Base-by-base conservation (phyloP, 1,284 basidiomycete species). In the Erythrobasidium hasegawianum region DNA sequence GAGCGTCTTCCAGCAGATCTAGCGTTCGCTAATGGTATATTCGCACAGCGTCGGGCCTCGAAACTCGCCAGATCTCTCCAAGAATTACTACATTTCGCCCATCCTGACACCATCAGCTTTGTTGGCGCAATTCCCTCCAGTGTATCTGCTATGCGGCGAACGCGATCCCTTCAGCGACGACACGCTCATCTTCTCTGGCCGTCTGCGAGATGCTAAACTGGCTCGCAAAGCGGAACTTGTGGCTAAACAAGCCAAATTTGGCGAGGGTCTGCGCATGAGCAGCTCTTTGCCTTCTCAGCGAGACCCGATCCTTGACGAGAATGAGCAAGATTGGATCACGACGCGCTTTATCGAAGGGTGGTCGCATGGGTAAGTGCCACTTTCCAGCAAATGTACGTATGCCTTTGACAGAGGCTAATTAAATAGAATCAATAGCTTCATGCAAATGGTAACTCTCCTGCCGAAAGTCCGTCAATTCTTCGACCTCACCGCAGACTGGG, bases 101-200 rank as follows among this genome's bases (percentile, higher is more conserved):
- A 88, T 97, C 72, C 84, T 97, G 55, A 86, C 93, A 2, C 95
- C 95, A 0, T 80, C 83, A 39, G 81, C 85, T 61, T 81, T 97
- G 13, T 84, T 98, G 11, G 91, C 89, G 0, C 87, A 90, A 74
- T 96, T 97, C 78, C 95, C 95, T 40, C 92, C 92, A 2, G 82
- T 96, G 41, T 73, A 77, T 60, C 83, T 97, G 68, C 86, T 77
- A 9, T 79, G 78, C 67, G 78, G 78, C 24, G 95, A 97, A 78
- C 93, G 93, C 76, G 95, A 97, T 75, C 94, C 94, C 0, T 91
- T 97, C 73, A 91, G 96, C 27, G 93, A 96, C 78, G 93, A 96
- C 77, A 74, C 72, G 1, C 87, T 97, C 69, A 89, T 97, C 71
- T 91, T 97, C 75, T 91, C 93, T 0, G 95, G 93, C 9, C 86